Evolutionary conservation across 805 yeast species (phyloP), one percentile per base, ranked within the genome.

Genomic region (Aciculoconidium aculeatum): DNA sequence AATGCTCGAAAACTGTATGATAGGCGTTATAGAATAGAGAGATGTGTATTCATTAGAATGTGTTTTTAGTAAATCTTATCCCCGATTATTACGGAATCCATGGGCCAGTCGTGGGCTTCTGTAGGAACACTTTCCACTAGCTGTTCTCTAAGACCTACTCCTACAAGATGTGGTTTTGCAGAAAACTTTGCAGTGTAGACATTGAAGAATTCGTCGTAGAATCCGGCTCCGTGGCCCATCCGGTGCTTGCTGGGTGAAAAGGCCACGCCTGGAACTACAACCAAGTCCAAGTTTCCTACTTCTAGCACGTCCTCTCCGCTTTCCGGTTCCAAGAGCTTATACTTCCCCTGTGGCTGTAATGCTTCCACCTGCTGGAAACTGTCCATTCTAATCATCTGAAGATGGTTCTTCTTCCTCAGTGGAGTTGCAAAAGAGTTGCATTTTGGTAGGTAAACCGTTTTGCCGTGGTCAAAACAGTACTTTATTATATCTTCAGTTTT

Each of bases 171-270:
- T 0, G 81, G 80, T 11, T 25, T 39, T 13, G 35, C 34, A 4
- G 43, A 37, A 31, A 39, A 42, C 25, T 42, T 45, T 9, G 37
- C 25, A 9, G 25, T 11, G 33, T 54, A 49, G 14, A 33, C 41
- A 24, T 21, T 40, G 17, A 58, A 55, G 47, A 46, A 65, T 43
- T 80, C 85, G 51, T 90, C 98, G 51, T 92, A 90, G 52, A 74
- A 87, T 0, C 96, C 98, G 4, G 79, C 90, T 1, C 98, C 98
- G 50, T 86, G 94, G 1, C 98, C 98, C 30, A 90, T 50, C 31
- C 98, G 52, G 8, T 61, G 51, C 13, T 76, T 55, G 1, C 35
- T 34, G 4, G 15, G 40, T 1, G 83, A 70, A 52, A 84, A 88
- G 1, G 84, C 95, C 2, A 90, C 79, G 0, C 94, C 96, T 0